These are phyloP conservation scores for Cladophialophora exuberans DNA, from an alignment of 2,329 filamentous ascomycete species.

Conservation along the genomic window DNA sequence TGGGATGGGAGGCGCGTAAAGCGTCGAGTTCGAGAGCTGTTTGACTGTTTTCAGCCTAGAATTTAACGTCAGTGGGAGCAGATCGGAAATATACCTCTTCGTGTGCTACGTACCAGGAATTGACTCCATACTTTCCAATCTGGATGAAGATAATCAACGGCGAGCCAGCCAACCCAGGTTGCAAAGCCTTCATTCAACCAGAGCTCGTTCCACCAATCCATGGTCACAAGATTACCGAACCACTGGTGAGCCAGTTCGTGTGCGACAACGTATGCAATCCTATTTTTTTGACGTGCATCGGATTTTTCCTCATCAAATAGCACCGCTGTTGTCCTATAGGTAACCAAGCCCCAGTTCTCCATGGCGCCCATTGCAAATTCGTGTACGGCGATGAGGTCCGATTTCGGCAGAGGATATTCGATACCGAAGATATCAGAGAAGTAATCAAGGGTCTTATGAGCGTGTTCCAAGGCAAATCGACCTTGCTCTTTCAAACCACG, in stretches of 20 bases:
- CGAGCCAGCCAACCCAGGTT: slow-evolving; percentile 97
- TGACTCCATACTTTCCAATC: slow-evolving; percentile 98
- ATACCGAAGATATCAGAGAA: slow-evolving; percentile 93
- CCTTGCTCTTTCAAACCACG: slow-evolving; percentile 93
- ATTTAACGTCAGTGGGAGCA: slow-evolving; percentile 43
- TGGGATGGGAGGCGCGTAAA: slow-evolving; percentile 89
- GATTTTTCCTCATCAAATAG: slow-evolving; percentile 94
- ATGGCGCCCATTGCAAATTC: slow-evolving; percentile 86
- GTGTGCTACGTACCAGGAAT: slow-evolving; percentile 72
- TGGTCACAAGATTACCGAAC: slow-evolving; percentile 90
- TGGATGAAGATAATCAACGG: slow-evolving; percentile 86
- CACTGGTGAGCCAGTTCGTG: slow-evolving; percentile 96
- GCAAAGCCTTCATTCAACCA: slow-evolving; percentile 98
- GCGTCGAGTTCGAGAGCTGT: slow-evolving; percentile 87
- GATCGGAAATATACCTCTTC: slow-evolving; percentile 53
- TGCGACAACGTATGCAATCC: slow-evolving; percentile 96
- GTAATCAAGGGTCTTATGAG: slow-evolving; percentile 91
- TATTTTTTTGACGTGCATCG: slow-evolving; percentile 86
- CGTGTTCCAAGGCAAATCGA: slow-evolving; percentile 84
- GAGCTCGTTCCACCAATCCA: slow-evolving; percentile 95
- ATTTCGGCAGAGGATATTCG: slow-evolving; percentile 91
- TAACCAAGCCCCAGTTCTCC: slow-evolving; percentile 97
- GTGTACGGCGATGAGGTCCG: slow-evolving; percentile 86
- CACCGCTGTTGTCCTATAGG: slow-evolving; percentile 91
- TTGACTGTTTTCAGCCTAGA: slow-evolving; percentile 86